Evolutionary conservation across 176 grass and related monocot genomes (phyloP).

Genomic region (Chloris gayana): DNA sequence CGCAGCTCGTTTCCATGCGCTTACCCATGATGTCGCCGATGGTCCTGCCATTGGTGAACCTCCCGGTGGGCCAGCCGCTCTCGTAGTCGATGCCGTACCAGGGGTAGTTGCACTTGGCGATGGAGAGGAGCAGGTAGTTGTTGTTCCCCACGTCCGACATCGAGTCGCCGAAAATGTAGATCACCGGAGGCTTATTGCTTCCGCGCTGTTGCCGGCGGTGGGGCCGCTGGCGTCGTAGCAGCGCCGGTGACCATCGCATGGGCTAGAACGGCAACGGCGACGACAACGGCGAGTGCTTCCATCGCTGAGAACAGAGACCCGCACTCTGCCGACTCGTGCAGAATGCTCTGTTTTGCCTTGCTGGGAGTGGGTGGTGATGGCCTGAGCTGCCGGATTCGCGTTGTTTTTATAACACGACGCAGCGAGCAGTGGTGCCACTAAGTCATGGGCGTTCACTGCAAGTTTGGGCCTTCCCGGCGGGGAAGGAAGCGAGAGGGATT

Average conservation of each 20-base stretch:
- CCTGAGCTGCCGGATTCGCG: background rate
- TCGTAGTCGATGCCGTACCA: conserved; percentile 93
- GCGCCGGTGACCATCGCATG: background rate
- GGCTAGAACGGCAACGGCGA: conserved; percentile 26
- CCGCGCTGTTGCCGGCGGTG: background rate
- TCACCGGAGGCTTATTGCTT: conserved; percentile 41
- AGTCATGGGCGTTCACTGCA: conserved; percentile 43
- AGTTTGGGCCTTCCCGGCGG: conserved; percentile 47
- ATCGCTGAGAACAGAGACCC: conserved; percentile 36
- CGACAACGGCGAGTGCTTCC: conserved; percentile 28
- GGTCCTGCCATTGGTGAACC: conserved; percentile 94
- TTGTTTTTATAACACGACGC: conserved; percentile 35
- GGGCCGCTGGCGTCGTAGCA: background rate
- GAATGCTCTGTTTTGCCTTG: background rate
- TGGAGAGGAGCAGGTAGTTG: conserved; percentile 76
- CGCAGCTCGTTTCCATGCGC: background rate
- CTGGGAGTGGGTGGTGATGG: background rate
- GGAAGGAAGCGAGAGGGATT: background rate
- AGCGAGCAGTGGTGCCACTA: background rate
- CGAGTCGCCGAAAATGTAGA: conserved; percentile 89
- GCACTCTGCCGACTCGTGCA: background rate
- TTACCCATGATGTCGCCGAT: conserved; percentile 94
- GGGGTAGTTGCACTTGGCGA: conserved; percentile 87
- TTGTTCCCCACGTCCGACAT: conserved; percentile 98
- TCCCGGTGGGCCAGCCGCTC: conserved; percentile 61